These are phyloP conservation scores for Calycina herbarum DNA, from an alignment of 2,329 filamentous ascomycete genomes.

Conservation along the genomic window DNA sequence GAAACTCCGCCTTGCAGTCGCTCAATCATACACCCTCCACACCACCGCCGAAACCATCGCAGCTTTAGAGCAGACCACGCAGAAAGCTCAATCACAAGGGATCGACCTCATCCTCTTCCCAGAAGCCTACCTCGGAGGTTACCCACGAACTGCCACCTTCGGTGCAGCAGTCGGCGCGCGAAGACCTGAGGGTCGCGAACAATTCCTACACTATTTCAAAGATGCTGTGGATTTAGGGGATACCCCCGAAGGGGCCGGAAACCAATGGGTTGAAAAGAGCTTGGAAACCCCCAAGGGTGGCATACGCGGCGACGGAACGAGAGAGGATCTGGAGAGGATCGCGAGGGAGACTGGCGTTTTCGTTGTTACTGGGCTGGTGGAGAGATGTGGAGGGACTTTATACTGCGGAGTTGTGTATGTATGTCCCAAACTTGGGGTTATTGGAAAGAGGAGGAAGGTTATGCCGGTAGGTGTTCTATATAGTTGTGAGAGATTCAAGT, in stretches of 20 bases:
- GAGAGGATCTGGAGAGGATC: slow-evolving; percentile 76
- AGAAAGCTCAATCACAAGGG: slow-evolving; percentile 55
- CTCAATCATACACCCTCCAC: slow-evolving; percentile 50
- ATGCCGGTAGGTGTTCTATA: slow-evolving; percentile 65
- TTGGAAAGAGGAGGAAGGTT: slow-evolving; percentile 89
- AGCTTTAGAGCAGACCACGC: slow-evolving; percentile 63
- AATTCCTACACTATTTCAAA: slow-evolving; percentile 79
- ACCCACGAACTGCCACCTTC: slow-evolving; percentile 79
- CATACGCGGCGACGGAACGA: slow-evolving; percentile 69
- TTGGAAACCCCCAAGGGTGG: slow-evolving; percentile 46
- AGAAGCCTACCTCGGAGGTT: slow-evolving; percentile 89
- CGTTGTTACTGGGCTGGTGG: slow-evolving; percentile 75
- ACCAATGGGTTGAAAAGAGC: slow-evolving; percentile 65
- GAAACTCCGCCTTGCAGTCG: slow-evolving; percentile 43
- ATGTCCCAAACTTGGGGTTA: slow-evolving; percentile 67
- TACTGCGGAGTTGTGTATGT: slow-evolving; percentile 86
- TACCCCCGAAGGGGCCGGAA: slow-evolving; percentile 66
- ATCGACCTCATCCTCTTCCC: slow-evolving; percentile 81
- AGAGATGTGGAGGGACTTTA: slow-evolving; percentile 76
- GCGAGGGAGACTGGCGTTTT: slow-evolving; percentile 79
- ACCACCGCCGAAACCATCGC: slow-evolving; percentile 58
- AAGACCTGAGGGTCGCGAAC: slow-evolving; percentile 69
- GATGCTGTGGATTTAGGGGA: slow-evolving; percentile 82
- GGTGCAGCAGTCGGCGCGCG: slow-evolving; percentile 73
- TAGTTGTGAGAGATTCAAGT: too few species aligned